Evolutionary conservation across 306 rosid genomes (phyloP), one percentile per base, ranked within the genome.

Genomic region (Castanospermum australe): DNA sequence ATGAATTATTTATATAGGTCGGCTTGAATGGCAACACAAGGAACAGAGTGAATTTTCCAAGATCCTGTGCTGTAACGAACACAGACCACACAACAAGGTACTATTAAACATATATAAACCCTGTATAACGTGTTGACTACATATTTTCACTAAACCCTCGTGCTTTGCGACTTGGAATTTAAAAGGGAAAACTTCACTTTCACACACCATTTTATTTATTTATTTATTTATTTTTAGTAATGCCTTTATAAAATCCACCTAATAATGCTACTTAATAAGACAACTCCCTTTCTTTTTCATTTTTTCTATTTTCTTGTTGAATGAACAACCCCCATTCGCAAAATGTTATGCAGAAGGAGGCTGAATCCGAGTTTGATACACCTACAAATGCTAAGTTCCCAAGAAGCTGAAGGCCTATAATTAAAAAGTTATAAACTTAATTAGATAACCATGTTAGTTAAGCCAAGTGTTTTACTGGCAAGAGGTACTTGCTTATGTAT

Each of bases 11-110:
- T 47, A 5, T 11, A 30, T 17, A 32, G 74, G 83, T 56, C 76
- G 51, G 80, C 47, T 12, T 4, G 44, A 15, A 17, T 2, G 8
- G 14, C 71, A 55, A 39, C 80, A 55, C 6, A n/a, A 77, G 24
- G 21, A 72, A 73, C 70, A 55, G 5, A 72, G 24, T 2, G 47
- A 77, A 21, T 6, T 35, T 33, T 35, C 50, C 59, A 77, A 83
- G 61, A 64, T 56, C 57, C 28, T 44, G 63, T 22, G 21, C 25
- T 33, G 51, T 33, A 64, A 69, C 32, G 55, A 79, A 71, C 51
- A 24, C 39, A 6, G 72, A 55, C 76, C 70, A 42, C 56, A 63
- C 71, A 54, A 36, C 41, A 42, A 24, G 21, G 14, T 33, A 39
- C 6, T 61, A 28, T 18, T 44, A 50, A 35, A 54, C 4, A 28